Conservation (phyloP, 1,284 basidiomycete species). For the Marasmius fiardii region DNA sequence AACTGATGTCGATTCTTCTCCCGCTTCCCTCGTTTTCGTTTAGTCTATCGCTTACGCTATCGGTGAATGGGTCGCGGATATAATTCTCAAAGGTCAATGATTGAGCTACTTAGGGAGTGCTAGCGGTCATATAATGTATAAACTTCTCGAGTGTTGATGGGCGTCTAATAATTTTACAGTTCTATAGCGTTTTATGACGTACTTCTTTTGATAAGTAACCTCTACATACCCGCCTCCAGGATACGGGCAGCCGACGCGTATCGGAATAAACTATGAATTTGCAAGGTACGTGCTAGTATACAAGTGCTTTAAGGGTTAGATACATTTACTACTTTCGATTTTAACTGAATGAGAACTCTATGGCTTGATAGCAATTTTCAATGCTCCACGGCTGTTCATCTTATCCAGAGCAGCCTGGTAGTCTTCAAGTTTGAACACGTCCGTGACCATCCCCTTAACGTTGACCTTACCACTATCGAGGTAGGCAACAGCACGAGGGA, state of each 20-base stretch:
- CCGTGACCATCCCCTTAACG: slow-evolving; percentile 83
- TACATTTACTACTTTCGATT: too few species aligned
- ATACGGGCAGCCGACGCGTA: too few species aligned
- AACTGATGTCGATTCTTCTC: not conserved
- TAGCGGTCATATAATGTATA: too few species aligned
- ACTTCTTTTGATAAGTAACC: too few species aligned
- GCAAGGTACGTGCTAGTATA: not conserved
- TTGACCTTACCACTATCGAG: slow-evolving; percentile 82
- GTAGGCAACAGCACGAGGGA: slow-evolving; percentile 84
- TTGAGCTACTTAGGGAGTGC: too few species aligned
- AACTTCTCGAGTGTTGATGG: too few species aligned
- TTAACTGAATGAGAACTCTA: slow-evolving; percentile 1
- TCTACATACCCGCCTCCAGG: too few species aligned
- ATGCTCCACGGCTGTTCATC: slow-evolving; percentile 71
- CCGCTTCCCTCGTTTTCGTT: too few species aligned
- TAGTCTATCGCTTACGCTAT: slow-evolving; percentile 6
- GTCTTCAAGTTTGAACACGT: slow-evolving; percentile 73
- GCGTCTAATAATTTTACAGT: too few species aligned
- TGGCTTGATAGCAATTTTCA: slow-evolving; percentile 66
- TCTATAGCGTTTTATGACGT: too few species aligned
- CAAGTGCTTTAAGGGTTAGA: not conserved
- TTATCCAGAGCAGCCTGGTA: slow-evolving; percentile 83
- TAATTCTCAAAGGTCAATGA: too few species aligned
- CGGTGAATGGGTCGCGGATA: slow-evolving; percentile 1
- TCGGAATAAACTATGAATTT: too few species aligned